Percentiles rank a stretch among this genome's conserved stretches.
phyloP scores from a whole-genome alignment of 2,329 filamentous ascomycete genomes.

The Myriangium duriaei region DNA sequence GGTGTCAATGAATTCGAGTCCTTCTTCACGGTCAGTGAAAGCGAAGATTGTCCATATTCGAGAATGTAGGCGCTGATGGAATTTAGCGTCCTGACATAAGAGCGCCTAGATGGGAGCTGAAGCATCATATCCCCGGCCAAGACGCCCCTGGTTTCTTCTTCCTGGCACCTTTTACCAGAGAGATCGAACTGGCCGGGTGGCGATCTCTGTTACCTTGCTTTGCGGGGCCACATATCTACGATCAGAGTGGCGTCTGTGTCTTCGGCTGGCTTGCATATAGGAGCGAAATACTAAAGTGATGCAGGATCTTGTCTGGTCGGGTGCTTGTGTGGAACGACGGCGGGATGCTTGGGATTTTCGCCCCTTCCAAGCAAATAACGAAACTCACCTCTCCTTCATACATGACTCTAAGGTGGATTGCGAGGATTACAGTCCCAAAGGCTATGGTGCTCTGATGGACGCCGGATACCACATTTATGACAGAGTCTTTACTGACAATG shows the following conservation, averaged over 20 bases:
- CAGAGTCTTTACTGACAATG: not conserved
- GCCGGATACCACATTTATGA: not conserved
- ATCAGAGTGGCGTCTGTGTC: slow-evolving; percentile 3
- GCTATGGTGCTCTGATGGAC: slow-evolving; percentile 3
- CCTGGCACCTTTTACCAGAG: slow-evolving; percentile 2
- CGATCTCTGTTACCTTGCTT: slow-evolving; percentile 1
- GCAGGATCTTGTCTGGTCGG: slow-evolving; percentile 5
- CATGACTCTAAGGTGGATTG: not conserved
- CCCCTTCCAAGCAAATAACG: not conserved
- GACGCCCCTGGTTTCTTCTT: slow-evolving; percentile 1
- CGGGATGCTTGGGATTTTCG: slow-evolving; percentile 7
- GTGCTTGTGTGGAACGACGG: slow-evolving; percentile 3
- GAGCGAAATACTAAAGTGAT: not conserved
- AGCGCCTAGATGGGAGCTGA: slow-evolving; percentile 6
- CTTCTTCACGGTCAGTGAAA: not conserved
- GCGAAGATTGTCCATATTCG: not conserved
- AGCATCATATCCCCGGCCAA: not conserved
- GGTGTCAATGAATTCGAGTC: not conserved
- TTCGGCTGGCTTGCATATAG: not conserved
- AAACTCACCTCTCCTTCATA: not conserved
- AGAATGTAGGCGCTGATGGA: not conserved
- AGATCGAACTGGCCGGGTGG: not conserved
- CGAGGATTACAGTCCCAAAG: not conserved
- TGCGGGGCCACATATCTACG: slow-evolving; percentile 6
- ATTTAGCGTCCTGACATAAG: slow-evolving; percentile 6